Percentiles rank a stretch among this genome's conserved stretches.
Evolutionary conservation across 305 asterid species (phyloP).

Genomic region (Striga hermonthica): DNA sequence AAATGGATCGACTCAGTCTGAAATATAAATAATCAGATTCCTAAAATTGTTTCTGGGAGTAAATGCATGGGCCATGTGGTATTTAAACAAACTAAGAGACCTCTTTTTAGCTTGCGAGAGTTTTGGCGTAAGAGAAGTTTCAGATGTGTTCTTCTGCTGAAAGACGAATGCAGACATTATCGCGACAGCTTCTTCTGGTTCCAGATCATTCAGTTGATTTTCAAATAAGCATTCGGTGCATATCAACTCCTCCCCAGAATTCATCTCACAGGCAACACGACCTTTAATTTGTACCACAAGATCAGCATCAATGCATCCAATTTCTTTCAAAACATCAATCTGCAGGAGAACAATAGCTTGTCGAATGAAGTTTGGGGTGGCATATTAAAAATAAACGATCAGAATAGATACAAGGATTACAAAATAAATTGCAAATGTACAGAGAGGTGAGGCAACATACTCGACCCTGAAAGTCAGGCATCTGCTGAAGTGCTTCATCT

Average conservation of each 20-base stretch:
- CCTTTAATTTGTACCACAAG: slow-evolving; percentile 98
- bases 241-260: slow-evolving; percentile 97
- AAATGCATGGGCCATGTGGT: slow-evolving; percentile 20
- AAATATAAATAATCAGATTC: slow-evolving; percentile 21
- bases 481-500: slow-evolving; percentile 96
- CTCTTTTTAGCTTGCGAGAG: slow-evolving; percentile 74
- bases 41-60: not conserved
- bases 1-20: slow-evolving; percentile 7
- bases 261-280: slow-evolving; percentile 99
- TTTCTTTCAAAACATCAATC: slow-evolving; percentile 92
- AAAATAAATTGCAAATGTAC: slow-evolving; percentile 16
- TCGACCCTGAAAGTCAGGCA: slow-evolving; percentile 99
- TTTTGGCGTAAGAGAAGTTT: slow-evolving; percentile 88
- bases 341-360: slow-evolving; percentile 40
- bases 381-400: slow-evolving; percentile 6
- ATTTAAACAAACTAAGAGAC: slow-evolving; percentile 39
- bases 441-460: slow-evolving; percentile 49
- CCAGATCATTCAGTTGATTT: slow-evolving; percentile 89
- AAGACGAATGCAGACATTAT: slow-evolving; percentile 97
- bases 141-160: slow-evolving; percentile 88
- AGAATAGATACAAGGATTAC: slow-evolving; percentile 1
- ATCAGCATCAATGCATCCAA: slow-evolving; percentile 86
- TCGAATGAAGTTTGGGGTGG: slow-evolving; percentile 29
- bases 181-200: slow-evolving; percentile 99
- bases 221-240: slow-evolving; percentile 97